These are phyloP conservation scores for Eimeria necatrix DNA, from an alignment of 169 alveolate genomes.

Conservation along the genomic window DNA sequence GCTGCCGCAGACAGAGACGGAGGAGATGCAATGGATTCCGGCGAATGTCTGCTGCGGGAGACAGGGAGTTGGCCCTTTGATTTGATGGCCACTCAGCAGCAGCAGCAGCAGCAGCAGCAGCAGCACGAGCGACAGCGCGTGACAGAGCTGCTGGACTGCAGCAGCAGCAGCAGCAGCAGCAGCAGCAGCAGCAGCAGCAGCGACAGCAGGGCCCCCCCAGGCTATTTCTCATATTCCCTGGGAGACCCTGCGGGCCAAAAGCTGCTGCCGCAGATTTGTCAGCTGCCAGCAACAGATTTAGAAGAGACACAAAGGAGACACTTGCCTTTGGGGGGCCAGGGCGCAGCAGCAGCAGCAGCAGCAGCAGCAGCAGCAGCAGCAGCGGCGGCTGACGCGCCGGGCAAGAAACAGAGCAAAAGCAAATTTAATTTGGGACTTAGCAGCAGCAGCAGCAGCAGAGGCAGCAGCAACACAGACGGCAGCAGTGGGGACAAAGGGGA, in stretches of 20 bases:
- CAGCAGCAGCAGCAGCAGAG: no score
- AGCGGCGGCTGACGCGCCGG: no score
- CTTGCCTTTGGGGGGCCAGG: not conserved
- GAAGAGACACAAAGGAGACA: not conserved
- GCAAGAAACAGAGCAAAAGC: no score
- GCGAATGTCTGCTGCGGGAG: no score
- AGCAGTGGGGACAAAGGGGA: no score
- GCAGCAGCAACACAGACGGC: no score
- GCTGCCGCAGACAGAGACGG: not conserved
- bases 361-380: not conserved
- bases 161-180: not conserved
- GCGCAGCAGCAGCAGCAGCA: not conserved
- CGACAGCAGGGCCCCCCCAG: not conserved
- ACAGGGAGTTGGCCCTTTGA: no score
- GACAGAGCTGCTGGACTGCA: not conserved
- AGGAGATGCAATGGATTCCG: not conserved
- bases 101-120: conserved; percentile 11
- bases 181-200: not conserved
- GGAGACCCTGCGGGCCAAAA: no score
- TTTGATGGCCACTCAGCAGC: no score
- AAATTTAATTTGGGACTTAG: no score
- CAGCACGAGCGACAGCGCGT: not conserved
- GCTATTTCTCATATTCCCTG: no score
- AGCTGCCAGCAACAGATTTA: not conserved
- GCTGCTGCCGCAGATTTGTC: not conserved